Evolutionary conservation across 1,284 basidiomycete species (phyloP).

Genomic region (Trichosporon sp.): DNA sequence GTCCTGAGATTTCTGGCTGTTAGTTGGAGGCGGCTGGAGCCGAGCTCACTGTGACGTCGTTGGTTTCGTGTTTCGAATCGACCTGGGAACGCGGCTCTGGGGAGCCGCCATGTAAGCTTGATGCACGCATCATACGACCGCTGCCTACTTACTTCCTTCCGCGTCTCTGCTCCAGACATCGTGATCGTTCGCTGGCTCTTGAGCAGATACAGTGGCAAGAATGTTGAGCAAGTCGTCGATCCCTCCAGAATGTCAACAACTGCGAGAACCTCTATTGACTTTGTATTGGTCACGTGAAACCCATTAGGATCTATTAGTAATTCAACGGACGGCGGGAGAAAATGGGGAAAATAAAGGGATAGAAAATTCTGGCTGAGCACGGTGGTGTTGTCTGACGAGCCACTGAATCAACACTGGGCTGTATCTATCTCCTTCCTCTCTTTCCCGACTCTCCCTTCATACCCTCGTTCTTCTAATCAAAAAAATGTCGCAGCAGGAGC

Average conservation of each 20-base stretch:
- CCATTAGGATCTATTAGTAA: background rate
- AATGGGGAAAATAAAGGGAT: slow-evolving; percentile 19
- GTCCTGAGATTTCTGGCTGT: slow-evolving; percentile 57
- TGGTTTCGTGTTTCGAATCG: slow-evolving; percentile 45
- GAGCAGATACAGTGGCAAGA: background rate
- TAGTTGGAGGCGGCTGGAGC: background rate
- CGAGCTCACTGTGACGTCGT: slow-evolving; percentile 37
- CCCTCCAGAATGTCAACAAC: slow-evolving; percentile 5
- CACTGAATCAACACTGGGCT: slow-evolving; percentile 19
- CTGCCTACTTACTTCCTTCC: background rate
- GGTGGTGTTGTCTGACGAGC: slow-evolving; percentile 20
- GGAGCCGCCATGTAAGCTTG: slow-evolving; percentile 28
- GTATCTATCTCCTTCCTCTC: slow-evolving; percentile 20
- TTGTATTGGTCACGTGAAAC: slow-evolving; percentile 18
- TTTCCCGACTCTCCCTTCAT: slow-evolving; percentile 4
- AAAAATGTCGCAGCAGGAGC: slow-evolving; percentile 58
- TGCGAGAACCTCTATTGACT: no score
- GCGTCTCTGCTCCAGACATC: background rate
- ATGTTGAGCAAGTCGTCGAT: background rate
- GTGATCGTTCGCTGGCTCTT: no score
- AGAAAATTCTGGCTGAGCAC: slow-evolving; percentile 22
- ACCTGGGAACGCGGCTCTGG: slow-evolving; percentile 45
- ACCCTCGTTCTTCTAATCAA: slow-evolving; percentile 15
- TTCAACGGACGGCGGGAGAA: slow-evolving; percentile 19
- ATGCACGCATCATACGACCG: background rate